These are phyloP conservation scores for Barnettozyma sp. DNA, from an alignment of 805 yeast genomes.

Conservation along the genomic window DNA sequence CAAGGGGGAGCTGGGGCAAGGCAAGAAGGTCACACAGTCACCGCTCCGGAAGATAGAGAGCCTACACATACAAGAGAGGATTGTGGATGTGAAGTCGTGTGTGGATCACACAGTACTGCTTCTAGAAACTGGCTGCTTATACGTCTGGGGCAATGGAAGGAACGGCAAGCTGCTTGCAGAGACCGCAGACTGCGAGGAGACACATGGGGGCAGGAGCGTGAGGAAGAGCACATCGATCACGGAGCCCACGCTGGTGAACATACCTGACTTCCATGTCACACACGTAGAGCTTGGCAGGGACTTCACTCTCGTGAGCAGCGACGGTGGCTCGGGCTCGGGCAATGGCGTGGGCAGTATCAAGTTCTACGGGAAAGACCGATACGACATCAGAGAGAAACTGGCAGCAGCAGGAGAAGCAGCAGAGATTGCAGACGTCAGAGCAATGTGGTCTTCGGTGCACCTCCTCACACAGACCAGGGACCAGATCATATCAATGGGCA, in stretches of 20 bases:
- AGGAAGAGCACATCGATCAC: too few relatives aligned
- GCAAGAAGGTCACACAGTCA: conserved; percentile 16
- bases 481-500: conserved; percentile 53
- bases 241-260: conserved; percentile 10
- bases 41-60: conserved; percentile 8
- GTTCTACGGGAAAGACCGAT: conserved; percentile 33
- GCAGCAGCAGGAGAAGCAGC: conserved; percentile 1
- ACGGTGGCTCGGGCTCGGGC: too few relatives aligned
- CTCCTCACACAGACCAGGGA: conserved; percentile 26
- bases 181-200: conserved; percentile 7
- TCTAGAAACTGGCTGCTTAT: conserved; percentile 36
- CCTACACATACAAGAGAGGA: conserved; percentile 9
- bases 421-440: conserved; percentile 24
- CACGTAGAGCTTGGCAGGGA: conserved; percentile 46
- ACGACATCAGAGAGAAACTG: too few relatives aligned
- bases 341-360: conserved; percentile 16
- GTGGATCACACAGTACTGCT: conserved; percentile 39
- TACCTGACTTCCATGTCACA: background rate
- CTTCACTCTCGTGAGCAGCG: conserved; percentile 41
- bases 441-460: conserved; percentile 84
- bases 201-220: too few relatives aligned
- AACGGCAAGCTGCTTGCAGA: conserved; percentile 48
- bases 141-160: conserved; percentile 66
- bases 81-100: conserved; percentile 30
- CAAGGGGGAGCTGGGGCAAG: conserved; percentile 70